phyloP scores from a whole-genome alignment of 1,284 basidiomycete species.

The Ceratobasidium sp. region DNA sequence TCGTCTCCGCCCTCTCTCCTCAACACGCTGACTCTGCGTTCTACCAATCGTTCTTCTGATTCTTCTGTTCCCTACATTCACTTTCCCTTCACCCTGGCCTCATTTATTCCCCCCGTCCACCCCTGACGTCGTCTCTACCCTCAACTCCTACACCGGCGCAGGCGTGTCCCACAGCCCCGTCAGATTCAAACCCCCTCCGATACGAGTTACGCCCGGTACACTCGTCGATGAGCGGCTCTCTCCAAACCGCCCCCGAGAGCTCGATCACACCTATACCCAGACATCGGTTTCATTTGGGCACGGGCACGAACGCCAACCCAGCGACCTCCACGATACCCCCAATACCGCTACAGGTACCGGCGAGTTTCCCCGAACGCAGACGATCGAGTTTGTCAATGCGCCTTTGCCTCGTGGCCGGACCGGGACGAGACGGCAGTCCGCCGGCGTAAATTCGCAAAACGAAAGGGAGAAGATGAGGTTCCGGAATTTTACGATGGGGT shows the following conservation, averaged over 20 bases:
- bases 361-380: conserved; percentile 62
- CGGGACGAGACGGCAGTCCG: conserved; percentile 48
- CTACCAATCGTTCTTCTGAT: not conserved
- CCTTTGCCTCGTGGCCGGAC: conserved; percentile 47
- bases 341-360: conserved; percentile 30
- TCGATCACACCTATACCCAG: conserved; percentile 11
- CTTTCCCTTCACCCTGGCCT: too few relatives aligned
- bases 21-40: too few relatives aligned
- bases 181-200: conserved; percentile 34
- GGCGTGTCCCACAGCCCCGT: conserved; percentile 32
- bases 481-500: conserved; percentile 46
- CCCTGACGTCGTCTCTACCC: not conserved
- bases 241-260: conserved; percentile 46
- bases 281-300: not conserved
- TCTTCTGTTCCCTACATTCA: too few relatives aligned
- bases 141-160: conserved; percentile 22
- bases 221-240: conserved; percentile 40
- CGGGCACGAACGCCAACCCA: conserved; percentile 19
- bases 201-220: conserved; percentile 12
- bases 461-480: conserved; percentile 48
- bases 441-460: conserved; percentile 54
- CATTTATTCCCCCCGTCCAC: too few relatives aligned
- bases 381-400: conserved; percentile 64
- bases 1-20: too few relatives aligned
- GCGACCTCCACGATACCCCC: conserved; percentile 4